Percentiles rank a stretch among this genome's conserved stretches.
These are phyloP conservation scores for Leccinum rimulosum DNA, from an alignment of 768 basidiomycete genomes.

Conservation along the genomic window DNA sequence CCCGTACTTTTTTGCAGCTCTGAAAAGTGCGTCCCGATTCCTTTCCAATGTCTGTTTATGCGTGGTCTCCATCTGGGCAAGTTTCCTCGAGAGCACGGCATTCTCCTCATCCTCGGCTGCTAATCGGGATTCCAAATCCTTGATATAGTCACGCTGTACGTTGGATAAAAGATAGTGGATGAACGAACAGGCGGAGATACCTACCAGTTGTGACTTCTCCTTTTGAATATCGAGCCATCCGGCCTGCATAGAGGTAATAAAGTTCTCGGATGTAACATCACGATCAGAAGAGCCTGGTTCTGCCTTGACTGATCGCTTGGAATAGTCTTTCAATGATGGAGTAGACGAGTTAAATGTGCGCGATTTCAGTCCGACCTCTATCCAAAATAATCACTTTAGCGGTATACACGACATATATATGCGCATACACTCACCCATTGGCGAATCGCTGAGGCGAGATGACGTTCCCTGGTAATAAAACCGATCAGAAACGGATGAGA, in stretches of 20 bases:
- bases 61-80: slow-evolving; percentile 13
- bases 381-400: not conserved
- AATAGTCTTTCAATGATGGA: slow-evolving; percentile 7
- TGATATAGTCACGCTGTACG: slow-evolving; percentile 19
- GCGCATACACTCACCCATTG: slow-evolving; percentile 27
- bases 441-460: slow-evolving; percentile 8
- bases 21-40: slow-evolving; percentile 18
- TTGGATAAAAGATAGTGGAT: not conserved
- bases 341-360: slow-evolving; percentile 3
- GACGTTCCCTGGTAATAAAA: slow-evolving; percentile 8
- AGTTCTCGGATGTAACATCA: not conserved
- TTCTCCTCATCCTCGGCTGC: slow-evolving; percentile 15
- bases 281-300: slow-evolving; percentile 1
- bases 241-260: slow-evolving; percentile 6
- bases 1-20: slow-evolving; percentile 20
- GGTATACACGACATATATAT: not conserved
- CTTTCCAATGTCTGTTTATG: slow-evolving; percentile 17
- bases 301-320: slow-evolving; percentile 4
- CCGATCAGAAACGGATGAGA: not conserved
- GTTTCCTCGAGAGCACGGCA: slow-evolving; percentile 8
- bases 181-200: not conserved
- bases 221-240: slow-evolving; percentile 4
- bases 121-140: slow-evolving; percentile 20
- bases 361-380: slow-evolving; percentile 8
- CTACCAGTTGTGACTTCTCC: slow-evolving; percentile 16